These are phyloP conservation scores for Paramecium biaurelia DNA, from an alignment of 73 alveolate species.

Conservation along the genomic window DNA sequence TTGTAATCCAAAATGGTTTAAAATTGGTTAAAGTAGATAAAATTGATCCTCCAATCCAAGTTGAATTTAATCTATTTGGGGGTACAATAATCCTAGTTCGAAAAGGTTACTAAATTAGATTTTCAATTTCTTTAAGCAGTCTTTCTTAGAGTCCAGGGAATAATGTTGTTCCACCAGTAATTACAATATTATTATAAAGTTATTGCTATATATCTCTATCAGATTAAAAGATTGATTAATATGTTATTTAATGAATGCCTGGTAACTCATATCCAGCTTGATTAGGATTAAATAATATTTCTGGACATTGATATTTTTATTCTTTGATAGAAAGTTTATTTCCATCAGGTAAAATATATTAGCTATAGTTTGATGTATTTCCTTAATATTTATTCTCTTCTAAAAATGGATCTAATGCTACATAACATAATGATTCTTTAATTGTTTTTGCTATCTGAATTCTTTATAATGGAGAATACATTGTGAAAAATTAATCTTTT, in stretches of 20 bases:
- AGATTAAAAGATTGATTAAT: constrained; percentile 83
- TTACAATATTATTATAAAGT: constrained; percentile 82
- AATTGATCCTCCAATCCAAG: constrained; percentile 97
- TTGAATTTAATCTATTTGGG: constrained; percentile 94
- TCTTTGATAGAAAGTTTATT: background rate
- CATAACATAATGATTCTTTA: constrained; percentile 91
- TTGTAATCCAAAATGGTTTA: constrained; percentile 96
- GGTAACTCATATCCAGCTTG: constrained; percentile 77
- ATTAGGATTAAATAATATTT: constrained; percentile 80
- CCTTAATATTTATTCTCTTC: constrained; percentile 74
- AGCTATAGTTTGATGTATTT: background rate
- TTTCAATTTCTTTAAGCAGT: constrained; percentile 79
- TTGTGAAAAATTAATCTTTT: constrained; percentile 76
- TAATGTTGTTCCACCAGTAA: constrained; percentile 96
- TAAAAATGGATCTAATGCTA: constrained; percentile 82
- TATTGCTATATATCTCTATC: constrained; percentile 92
- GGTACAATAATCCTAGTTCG: constrained; percentile 89
- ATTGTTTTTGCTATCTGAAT: constrained; percentile 87
- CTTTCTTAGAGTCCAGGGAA: constrained; percentile 87
- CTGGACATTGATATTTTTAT: constrained; percentile 73
- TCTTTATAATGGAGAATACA: constrained; percentile 73
- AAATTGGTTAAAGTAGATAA: constrained; percentile 88
- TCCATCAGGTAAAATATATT: background rate
- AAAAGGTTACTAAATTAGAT: constrained; percentile 83
- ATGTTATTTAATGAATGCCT: constrained; percentile 80